Evolutionary conservation across 768 basidiomycete genomes (phyloP), one percentile per base, ranked within the genome.

Genomic region (Mycena polygramma): DNA sequence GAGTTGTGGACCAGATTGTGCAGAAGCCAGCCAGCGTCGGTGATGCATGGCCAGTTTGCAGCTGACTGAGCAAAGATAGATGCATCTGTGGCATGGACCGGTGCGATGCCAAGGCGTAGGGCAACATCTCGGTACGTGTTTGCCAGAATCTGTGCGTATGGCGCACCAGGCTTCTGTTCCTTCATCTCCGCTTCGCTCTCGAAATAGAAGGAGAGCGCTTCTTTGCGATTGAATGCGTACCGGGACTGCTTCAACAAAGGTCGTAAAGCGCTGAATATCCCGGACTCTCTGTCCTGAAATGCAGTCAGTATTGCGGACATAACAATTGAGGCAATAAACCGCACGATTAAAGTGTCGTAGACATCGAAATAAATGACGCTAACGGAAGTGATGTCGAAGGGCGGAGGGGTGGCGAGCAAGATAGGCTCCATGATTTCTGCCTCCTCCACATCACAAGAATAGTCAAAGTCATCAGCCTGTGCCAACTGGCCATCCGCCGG

Each of bases 171-270:
- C 3, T 0, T 52, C 19, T 46, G 65, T 22, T 22, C 35, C 46
- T 66, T 66, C 19, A 43, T 52, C 36, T 55, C 63, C 8, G 15
- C 30, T 55, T 64, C 63, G 63, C 63, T 64, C 30, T 64, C 63
- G 45, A 64, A 36, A 26, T 64, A 64, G 30, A 64, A 57, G 2
- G 35, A 46, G n/a, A 65, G 53, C 36, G 63, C 63, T 65, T 65
- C 54, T 0, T 43, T 11, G 17, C 63, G 63, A 15, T 39, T 20
- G 46, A 65, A 65, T 36, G 24, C 14, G n/a, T 65, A 51, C 5
- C 22, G 2, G 2, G 54, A 57, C 13, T 37, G 63, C 9, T 20
- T 19, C 4, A 65, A 45, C 2, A 65, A 30, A 14, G 63, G 54
- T 22, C 8, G 7, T 19, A 65, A 41, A 9, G 45, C 63, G 8